Evolutionary conservation across 2,329 filamentous ascomycete species (phyloP), one percentile per base, ranked within the genome.

Genomic region (Aspergillus transmontanensis): DNA sequence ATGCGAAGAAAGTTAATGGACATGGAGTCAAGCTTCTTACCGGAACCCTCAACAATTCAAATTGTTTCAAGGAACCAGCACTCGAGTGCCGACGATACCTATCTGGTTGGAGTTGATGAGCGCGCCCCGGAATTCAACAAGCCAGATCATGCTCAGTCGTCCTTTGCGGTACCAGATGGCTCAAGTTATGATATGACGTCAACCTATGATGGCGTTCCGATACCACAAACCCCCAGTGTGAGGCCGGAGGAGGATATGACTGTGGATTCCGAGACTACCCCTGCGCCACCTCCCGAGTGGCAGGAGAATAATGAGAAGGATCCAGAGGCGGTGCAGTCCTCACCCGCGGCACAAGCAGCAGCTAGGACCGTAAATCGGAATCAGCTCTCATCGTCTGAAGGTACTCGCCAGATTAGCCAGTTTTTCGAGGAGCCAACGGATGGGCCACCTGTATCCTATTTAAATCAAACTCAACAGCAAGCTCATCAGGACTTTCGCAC

Each of bases 21-120:
- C 67, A 81, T 88, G 60, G 87, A 89, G 72, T 89, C 87, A 4
- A 89, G 86, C 70, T 89, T 89, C 68, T 65, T 89, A 51, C 86
- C 86, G 0, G 86, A 88, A 53, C 78, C 81, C 2, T 83, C 83
- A 3, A 77, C 78, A 2, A 74, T 83, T 26, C 76, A 78, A 21
- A 71, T 80, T 39, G 71, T 72, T 46, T 61, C 70, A 60, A 62
- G 64, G 41, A 68, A 74, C 21, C 66, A 68, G 14, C 68, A 65
- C 23, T 60, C 68, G 19, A 78, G 78, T 48, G 72, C 70, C 12
- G 81, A 82, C 63, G 80, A 83, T 71, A 82, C 80, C 6, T 81
- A 78, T 61, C 62, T 80, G 56, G 77, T 81, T 60, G 79, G 79
- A 9, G 70, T 79, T 10, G 71, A 69, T 54, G 71, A 72, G 41